Evolutionary conservation across 1,284 basidiomycete genomes (phyloP), one percentile per base, ranked within the genome.

Genomic region (Hypsizygus ulmarius): DNA sequence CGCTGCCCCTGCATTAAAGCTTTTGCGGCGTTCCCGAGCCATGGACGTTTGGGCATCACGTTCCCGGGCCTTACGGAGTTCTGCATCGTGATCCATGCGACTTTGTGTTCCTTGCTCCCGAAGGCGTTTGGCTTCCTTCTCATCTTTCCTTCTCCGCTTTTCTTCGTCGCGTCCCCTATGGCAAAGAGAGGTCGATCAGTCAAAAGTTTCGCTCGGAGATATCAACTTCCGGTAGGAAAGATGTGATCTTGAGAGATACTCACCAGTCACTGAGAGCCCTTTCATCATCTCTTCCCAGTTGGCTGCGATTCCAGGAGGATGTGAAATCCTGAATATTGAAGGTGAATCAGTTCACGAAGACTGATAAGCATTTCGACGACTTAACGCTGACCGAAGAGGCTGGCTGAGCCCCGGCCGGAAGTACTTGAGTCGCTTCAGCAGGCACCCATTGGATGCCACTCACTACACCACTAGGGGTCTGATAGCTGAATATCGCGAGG

Each of bases 381-480:
- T 45, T 19, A 29, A 56, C 18, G 63, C 73, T 61, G 48, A 83
- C 84, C 44, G 71, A 60, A 57, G 66, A 74, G 7, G 84, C 84
- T 8, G 81, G 82, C 39, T 72, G 74, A 28, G 81, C 82, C 5
- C 79, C 81, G 15, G 64, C 39, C 33, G 84, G 86, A 29, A 82
- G 54, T 34, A 81, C 72, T 39, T 75, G 70, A 0, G 82, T 83
- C 2, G 82, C 73, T 57, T 87, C 85, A 10, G 76, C 78, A 16
- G 85, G 84, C 16, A 87, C 73, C 87, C 86, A 89, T 60, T 88
- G 85, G 48, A 87, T 86, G 18, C 86, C 85, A 48, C 64, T 76
- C 29, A 88, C 77, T 28, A 83, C 57, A 12, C 87, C 87, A 54
- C 73, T 75, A 10, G 80, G 67, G 1, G 84, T 87, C 58, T 82